Conservation (phyloP, 2,329 filamentous ascomycete genomes). For the Cladosporium oxysporum region DNA sequence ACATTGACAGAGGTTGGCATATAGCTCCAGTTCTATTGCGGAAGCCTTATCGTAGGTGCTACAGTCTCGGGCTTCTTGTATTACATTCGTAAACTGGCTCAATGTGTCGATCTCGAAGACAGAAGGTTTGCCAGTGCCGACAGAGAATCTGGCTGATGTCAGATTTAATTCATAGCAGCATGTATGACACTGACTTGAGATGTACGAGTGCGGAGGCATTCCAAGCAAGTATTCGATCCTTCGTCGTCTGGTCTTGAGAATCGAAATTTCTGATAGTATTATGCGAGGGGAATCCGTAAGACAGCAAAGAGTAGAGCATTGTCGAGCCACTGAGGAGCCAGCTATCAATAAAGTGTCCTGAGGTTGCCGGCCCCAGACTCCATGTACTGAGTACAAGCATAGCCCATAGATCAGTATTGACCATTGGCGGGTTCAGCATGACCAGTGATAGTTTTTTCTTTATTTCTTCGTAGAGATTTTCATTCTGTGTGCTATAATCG, state of each 20-base stretch:
- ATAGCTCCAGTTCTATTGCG: not conserved
- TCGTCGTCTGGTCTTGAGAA: not conserved
- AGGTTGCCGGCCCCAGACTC: not conserved
- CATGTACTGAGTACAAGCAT: slow-evolving; percentile 6
- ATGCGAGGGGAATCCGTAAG: not conserved
- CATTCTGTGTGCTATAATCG: not conserved
- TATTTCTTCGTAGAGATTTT: not conserved
- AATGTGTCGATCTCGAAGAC: not conserved
- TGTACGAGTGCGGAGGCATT: not conserved
- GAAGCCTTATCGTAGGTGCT: not conserved
- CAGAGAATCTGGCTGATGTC: not conserved
- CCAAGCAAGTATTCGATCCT: not conserved
- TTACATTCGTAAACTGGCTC: not conserved
- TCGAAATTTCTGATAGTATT: not conserved
- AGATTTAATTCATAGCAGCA: not conserved
- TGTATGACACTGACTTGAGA: not conserved
- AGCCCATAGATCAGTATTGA: not conserved
- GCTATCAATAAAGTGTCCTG: not conserved
- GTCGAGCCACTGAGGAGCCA: not conserved
- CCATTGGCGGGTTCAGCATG: slow-evolving; percentile 3
- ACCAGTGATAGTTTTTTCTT: not conserved
- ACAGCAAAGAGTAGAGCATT: not conserved
- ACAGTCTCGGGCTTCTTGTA: not conserved
- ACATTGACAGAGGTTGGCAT: not conserved
- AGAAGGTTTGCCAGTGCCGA: slow-evolving; percentile 1